phyloP scores from a whole-genome alignment of 441 rosid species.

The Monsonia emarginata region DNA sequence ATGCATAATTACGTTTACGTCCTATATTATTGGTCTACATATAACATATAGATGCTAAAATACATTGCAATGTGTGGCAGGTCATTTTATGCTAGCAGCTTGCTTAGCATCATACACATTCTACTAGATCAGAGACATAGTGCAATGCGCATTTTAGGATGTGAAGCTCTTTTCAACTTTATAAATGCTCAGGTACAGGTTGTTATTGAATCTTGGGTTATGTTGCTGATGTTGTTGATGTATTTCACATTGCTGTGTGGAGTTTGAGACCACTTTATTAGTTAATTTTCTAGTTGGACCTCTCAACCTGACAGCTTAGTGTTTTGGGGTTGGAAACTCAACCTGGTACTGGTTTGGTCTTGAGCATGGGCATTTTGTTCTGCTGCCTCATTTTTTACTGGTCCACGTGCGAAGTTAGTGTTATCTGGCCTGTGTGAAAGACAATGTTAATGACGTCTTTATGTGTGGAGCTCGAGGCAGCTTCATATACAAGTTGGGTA shows the following conservation, averaged over 20 bases:
- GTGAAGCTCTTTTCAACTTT: slow-evolving; percentile 68
- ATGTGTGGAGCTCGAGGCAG: not conserved
- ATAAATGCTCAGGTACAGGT: slow-evolving; percentile 63
- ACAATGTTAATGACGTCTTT: not conserved
- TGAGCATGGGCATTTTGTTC: not conserved
- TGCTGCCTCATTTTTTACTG: not conserved
- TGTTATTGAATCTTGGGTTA: slow-evolving; percentile 1
- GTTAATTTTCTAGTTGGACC: not conserved
- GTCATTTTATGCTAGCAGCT: slow-evolving; percentile 79
- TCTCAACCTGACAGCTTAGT: not conserved
- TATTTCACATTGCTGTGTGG: not conserved
- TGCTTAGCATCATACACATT: slow-evolving; percentile 56
- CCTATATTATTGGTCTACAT: not conserved
- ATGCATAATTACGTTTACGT: not conserved
- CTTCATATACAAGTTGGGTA: not conserved
- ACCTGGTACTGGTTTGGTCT: not conserved
- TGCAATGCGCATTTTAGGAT: slow-evolving; percentile 66
- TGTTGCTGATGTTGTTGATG: not conserved
- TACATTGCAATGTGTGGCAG: slow-evolving; percentile 29
- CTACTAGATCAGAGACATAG: slow-evolving; percentile 73
- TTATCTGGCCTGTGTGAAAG: not conserved
- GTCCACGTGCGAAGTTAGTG: not conserved
- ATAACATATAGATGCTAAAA: not conserved
- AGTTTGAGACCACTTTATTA: not conserved
- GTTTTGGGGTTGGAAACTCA: not conserved